Base-by-base conservation (phyloP, 306 rosid genomes). In the Vigna angularis region DNA sequence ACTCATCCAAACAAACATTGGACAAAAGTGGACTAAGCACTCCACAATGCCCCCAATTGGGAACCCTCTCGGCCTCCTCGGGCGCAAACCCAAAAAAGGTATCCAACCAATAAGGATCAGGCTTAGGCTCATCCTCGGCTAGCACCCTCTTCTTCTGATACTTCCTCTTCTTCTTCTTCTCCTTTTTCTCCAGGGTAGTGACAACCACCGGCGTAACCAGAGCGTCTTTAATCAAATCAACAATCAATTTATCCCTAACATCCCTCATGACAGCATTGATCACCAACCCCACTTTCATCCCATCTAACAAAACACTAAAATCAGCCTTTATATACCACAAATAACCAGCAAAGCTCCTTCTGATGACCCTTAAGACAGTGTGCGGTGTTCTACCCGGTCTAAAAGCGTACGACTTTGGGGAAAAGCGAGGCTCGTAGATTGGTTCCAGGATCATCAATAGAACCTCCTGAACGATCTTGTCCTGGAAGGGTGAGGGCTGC, bases 41-140 rank as follows among this genome's bases (percentile, higher is more conserved):
- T 59, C 97, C 98, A 81, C 97, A 92, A 79, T 94, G 98, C 2
- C 98, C 98, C 95, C 97, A 94, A 70, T 86, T 83, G 30, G 98
- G 98, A 75, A 78, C 81, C 83, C 87, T 94, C 79, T 79, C 89
- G 0, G 97, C 98, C 87, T 92, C 98, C 87, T 90, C 95, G 0
- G 97, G 98, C 0, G 93, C 90, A 59, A 94, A 92, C n/a, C 98
- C 98, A 1, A 94, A 94, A 83, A 94, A 92, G 0, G 91, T 77
- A 34, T 92, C 97, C 59, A 94, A 76, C 98, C 98, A 92, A 87
- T 94, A 94, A 6, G 98, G 98, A 79, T 94, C 97, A 1, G 98
- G 98, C 86, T 94, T 94, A 3, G 97, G 98, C 82, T 94, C 97
- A 58, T 92, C 98, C 84, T 94, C 98, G 0, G 92, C 97, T 75